These are phyloP conservation scores for Austroboletus olivaceoglutinosus DNA, from an alignment of 1,284 basidiomycete species.

Conservation along the genomic window DNA sequence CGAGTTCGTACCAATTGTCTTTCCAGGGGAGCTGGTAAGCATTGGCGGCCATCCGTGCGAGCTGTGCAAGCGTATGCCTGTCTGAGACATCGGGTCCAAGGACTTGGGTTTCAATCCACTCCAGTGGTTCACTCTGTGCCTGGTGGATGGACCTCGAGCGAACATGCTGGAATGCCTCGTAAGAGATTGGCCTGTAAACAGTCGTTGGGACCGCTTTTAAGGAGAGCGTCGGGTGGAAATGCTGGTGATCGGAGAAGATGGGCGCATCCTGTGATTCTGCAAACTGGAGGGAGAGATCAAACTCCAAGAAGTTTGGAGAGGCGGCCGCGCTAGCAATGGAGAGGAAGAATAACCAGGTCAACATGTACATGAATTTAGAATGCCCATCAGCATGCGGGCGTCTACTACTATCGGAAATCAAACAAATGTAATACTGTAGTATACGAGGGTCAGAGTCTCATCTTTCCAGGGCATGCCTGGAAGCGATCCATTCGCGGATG, in stretches of 20 bases:
- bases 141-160: slow-evolving; percentile 50
- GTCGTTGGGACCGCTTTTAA: slow-evolving; percentile 54
- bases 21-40: slow-evolving; percentile 76
- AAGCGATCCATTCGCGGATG: slow-evolving; percentile 80
- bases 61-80: slow-evolving; percentile 75
- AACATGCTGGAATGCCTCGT: slow-evolving; percentile 48
- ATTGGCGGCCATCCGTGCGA: slow-evolving; percentile 90
- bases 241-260: slow-evolving; percentile 7
- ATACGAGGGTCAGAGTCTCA: too few relatives aligned
- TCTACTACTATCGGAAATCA: not conserved
- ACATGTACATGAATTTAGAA: slow-evolving; percentile 7
- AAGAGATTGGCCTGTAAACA: slow-evolving; percentile 59
- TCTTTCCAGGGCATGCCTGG: not conserved
- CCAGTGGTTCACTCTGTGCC: slow-evolving; percentile 48
- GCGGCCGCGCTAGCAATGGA: not conserved
- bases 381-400: not conserved
- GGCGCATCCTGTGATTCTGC: slow-evolving; percentile 3
- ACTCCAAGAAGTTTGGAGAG: slow-evolving; percentile 17
- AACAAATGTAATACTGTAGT: too few relatives aligned
- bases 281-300: slow-evolving; percentile 24
- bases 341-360: slow-evolving; percentile 1
- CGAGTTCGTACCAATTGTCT: slow-evolving; percentile 83
- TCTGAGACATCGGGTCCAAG: slow-evolving; percentile 75
- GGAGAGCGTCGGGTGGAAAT: slow-evolving; percentile 23
- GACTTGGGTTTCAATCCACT: slow-evolving; percentile 57